Conservation (phyloP, 345 rosid genomes). For the Excoecaria cochinchinensis region DNA sequence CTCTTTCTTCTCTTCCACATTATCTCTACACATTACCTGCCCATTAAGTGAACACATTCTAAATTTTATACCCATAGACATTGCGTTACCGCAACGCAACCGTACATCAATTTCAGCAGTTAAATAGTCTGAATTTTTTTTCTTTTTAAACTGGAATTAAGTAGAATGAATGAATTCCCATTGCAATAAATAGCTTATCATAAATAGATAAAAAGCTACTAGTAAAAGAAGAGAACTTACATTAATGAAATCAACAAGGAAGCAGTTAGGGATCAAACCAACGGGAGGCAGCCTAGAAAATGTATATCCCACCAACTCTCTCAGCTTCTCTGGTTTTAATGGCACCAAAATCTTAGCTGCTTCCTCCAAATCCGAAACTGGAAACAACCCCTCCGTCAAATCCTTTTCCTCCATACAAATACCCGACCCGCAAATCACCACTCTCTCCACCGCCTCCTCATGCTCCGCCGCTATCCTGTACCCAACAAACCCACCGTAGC, state of each 20-base stretch:
- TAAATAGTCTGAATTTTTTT: too few species aligned
- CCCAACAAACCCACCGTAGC: slow-evolving; percentile 84
- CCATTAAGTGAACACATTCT: neutral
- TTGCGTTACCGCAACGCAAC: too few species aligned
- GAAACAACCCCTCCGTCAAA: slow-evolving; percentile 55
- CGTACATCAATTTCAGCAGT: too few species aligned
- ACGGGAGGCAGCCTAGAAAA: slow-evolving; percentile 45
- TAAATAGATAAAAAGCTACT: too few species aligned
- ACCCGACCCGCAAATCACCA: slow-evolving; percentile 69
- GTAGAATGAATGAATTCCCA: too few species aligned
- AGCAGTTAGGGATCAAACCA: slow-evolving; percentile 46
- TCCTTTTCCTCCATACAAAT: slow-evolving; percentile 84
- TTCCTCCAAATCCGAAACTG: slow-evolving; percentile 64
- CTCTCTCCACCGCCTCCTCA: slow-evolving; percentile 57
- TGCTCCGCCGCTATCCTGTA: slow-evolving; percentile 70
- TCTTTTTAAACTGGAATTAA: too few species aligned
- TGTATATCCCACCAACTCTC: slow-evolving; percentile 51
- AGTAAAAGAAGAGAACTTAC: slow-evolving; percentile 24
- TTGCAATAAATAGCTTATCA: too few species aligned
- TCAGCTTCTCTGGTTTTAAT: slow-evolving; percentile 50
- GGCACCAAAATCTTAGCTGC: slow-evolving; percentile 70
- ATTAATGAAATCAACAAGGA: slow-evolving; percentile 58
- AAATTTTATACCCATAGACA: too few species aligned
- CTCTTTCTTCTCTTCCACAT: slow-evolving; percentile 50
- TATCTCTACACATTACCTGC: slow-evolving; percentile 53